Percentiles rank a stretch among this genome's conserved stretches.
These are phyloP conservation scores for Fusarium oligoseptatum DNA, from an alignment of 2,329 filamentous ascomycete genomes.

Conservation along the genomic window DNA sequence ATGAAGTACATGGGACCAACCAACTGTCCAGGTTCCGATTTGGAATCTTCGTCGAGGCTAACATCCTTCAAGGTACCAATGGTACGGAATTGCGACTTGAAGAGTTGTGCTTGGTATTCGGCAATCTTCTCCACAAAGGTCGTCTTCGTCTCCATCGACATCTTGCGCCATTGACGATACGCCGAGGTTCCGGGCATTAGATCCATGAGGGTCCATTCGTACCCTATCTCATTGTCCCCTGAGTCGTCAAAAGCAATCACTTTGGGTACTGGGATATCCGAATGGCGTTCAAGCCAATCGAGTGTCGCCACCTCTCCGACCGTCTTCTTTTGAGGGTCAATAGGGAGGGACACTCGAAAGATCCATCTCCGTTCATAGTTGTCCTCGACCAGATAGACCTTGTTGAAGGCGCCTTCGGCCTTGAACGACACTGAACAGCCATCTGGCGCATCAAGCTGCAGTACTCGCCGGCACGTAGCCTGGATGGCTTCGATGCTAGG, in stretches of 20 bases:
- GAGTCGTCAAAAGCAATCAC: slow-evolving; percentile 52
- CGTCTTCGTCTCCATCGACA: slow-evolving; percentile 51
- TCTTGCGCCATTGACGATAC: slow-evolving; percentile 42
- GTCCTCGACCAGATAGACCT: slow-evolving; percentile 38
- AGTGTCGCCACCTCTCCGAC: slow-evolving; percentile 56
- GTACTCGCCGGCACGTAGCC: slow-evolving; percentile 15
- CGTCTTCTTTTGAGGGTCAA: slow-evolving; percentile 53
- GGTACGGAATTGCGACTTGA: neutral
- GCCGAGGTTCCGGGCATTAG: slow-evolving; percentile 44
- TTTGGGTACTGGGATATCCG: slow-evolving; percentile 50
- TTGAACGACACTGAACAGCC: slow-evolving; percentile 31
- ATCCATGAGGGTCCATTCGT: slow-evolving; percentile 57
- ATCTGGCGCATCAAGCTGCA: slow-evolving; percentile 15
- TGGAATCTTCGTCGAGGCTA: neutral
- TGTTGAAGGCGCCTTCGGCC: slow-evolving; percentile 38
- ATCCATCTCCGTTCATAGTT: neutral
- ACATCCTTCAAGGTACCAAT: slow-evolving; percentile 35
- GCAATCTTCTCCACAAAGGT: slow-evolving; percentile 11
- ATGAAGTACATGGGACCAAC: slow-evolving; percentile 29
- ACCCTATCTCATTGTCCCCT: slow-evolving; percentile 52
- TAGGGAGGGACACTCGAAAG: slow-evolving; percentile 53
- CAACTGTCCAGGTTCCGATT: too few relatives aligned
- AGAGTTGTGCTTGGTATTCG: slow-evolving; percentile 7
- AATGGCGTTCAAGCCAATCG: slow-evolving; percentile 47
- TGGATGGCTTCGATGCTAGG: slow-evolving; percentile 28